These are phyloP conservation scores for Starmerella bombi DNA, from an alignment of 805 yeast genomes.

Conservation along the genomic window DNA sequence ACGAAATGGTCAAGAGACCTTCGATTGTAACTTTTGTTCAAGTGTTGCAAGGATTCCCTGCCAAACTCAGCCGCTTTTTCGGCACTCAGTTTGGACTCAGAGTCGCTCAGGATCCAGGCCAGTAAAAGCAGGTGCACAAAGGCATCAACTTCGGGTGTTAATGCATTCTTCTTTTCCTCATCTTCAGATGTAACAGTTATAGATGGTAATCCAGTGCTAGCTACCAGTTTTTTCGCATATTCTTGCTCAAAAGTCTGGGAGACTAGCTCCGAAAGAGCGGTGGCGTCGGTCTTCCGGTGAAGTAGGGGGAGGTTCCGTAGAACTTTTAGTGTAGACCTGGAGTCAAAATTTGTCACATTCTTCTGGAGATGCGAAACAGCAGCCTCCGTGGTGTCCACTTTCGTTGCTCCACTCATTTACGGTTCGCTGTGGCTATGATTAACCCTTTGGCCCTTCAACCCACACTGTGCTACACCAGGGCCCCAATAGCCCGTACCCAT, in stretches of 20 bases:
- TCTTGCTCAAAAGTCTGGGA: slow-evolving; percentile 36
- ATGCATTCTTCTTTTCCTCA: slow-evolving; percentile 4
- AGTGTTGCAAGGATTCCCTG: slow-evolving; percentile 23
- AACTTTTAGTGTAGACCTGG: slow-evolving; percentile 74
- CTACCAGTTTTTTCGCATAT: slow-evolving; percentile 32
- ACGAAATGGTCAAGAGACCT: slow-evolving; percentile 74
- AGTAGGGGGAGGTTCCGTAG: slow-evolving; percentile 69
- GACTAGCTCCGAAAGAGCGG: slow-evolving; percentile 44
- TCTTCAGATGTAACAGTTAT: slow-evolving; percentile 19
- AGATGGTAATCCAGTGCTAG: slow-evolving; percentile 25
- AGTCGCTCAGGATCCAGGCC: slow-evolving; percentile 54
- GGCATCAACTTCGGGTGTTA: slow-evolving; percentile 59
- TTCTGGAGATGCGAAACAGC: slow-evolving; percentile 37
- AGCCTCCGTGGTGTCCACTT: slow-evolving; percentile 15
- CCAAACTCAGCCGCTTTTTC: slow-evolving; percentile 37
- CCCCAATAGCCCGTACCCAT: too few relatives aligned
- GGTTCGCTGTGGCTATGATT: too few relatives aligned
- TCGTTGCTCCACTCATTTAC: background rate
- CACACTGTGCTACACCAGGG: too few relatives aligned
- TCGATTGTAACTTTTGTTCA: slow-evolving; percentile 50
- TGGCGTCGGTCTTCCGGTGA: slow-evolving; percentile 48
- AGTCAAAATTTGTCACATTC: slow-evolving; percentile 63
- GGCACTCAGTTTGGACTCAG: slow-evolving; percentile 34
- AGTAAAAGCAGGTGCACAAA: slow-evolving; percentile 69
- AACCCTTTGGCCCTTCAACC: too few relatives aligned